Evolutionary conservation across 371 early-diverging fungal genomes (phyloP).

Genomic region (Zopfochytrium polystomum): DNA sequence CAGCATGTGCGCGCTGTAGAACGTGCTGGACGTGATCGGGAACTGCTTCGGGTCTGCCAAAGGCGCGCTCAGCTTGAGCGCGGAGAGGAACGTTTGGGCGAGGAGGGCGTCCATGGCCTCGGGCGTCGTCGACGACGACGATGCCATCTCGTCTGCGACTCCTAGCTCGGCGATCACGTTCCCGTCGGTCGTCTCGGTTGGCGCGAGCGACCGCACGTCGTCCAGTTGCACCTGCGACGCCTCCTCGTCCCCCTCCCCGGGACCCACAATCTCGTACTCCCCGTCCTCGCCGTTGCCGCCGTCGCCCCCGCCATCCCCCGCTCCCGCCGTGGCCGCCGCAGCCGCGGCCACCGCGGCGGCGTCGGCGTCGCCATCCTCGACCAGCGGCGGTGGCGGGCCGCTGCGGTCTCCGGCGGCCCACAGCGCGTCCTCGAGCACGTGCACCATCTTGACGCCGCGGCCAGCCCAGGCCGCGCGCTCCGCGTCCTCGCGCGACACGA

Average conservation of each 20-base stretch:
- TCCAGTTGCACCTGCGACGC: background rate
- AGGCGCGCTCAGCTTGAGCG: slow-evolving; percentile 21
- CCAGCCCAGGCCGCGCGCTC: slow-evolving; percentile 25
- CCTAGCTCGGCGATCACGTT: slow-evolving; percentile 10
- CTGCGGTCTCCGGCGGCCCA: slow-evolving; percentile 21
- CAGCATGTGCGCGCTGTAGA: slow-evolving; percentile 35
- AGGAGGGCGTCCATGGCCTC: slow-evolving; percentile 37
- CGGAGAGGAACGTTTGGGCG: slow-evolving; percentile 29
- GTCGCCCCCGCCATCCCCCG: background rate
- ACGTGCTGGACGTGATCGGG: slow-evolving; percentile 31
- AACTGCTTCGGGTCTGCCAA: slow-evolving; percentile 29
- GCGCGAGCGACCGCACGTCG: background rate
- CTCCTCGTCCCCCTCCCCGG: background rate
- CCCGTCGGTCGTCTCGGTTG: no score
- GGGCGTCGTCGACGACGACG: background rate
- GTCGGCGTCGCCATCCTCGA: slow-evolving; percentile 6
- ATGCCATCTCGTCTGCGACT: background rate
- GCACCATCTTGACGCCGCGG: slow-evolving; percentile 28
- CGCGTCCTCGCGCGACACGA: slow-evolving; percentile 19
- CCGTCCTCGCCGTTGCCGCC: background rate
- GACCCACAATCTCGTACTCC: background rate
- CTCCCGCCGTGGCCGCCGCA: slow-evolving; percentile 1
- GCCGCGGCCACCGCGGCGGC: slow-evolving; percentile 7
- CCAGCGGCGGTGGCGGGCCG: background rate
- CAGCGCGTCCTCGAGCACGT: slow-evolving; percentile 31